A percentile compares a stretch with the other conserved stretches of the same genome.
Evolutionary conservation across 768 basidiomycete species (phyloP).

Genomic region (Tulasnella sp.): DNA sequence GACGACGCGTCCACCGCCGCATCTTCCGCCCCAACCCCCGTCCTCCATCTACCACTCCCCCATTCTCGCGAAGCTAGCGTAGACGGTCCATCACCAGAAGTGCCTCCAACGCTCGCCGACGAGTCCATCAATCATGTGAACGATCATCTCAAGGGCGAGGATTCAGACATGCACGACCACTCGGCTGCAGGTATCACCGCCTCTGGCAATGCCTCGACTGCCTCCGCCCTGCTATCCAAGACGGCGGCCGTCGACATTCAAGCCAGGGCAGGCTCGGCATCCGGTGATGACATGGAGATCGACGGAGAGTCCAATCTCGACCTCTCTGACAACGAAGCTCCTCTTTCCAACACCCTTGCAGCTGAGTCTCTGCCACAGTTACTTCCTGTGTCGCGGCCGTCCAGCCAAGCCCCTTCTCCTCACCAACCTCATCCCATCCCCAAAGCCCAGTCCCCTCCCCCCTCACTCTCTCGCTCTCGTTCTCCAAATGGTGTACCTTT

Average conservation of each 20-base stretch:
- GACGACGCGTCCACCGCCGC: constrained; percentile 14
- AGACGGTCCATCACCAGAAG: constrained; percentile 8
- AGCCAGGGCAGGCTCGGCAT: neutral
- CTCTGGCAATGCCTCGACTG: neutral
- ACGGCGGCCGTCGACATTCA: neutral
- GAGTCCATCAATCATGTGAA: constrained; percentile 3
- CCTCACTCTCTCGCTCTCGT: neutral
- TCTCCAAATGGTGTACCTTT: neutral
- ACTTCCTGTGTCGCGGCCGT: neutral
- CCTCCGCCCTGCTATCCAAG: neutral
- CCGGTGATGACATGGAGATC: constrained; percentile 4
- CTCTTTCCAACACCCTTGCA: too few species aligned
- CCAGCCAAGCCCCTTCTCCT: neutral
- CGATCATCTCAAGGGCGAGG: neutral
- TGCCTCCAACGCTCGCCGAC: constrained; percentile 16
- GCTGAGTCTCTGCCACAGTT: neutral
- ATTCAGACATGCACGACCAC: neutral
- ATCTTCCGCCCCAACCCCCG: neutral
- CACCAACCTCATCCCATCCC: neutral
- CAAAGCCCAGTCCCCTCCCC: neutral
- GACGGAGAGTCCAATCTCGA: neutral
- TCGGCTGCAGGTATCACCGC: neutral
- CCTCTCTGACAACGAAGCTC: neutral
- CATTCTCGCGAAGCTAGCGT: neutral
- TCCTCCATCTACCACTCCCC: neutral